Conservation (phyloP, 1,284 basidiomycete species). For the Phellinidium pouzarii region DNA sequence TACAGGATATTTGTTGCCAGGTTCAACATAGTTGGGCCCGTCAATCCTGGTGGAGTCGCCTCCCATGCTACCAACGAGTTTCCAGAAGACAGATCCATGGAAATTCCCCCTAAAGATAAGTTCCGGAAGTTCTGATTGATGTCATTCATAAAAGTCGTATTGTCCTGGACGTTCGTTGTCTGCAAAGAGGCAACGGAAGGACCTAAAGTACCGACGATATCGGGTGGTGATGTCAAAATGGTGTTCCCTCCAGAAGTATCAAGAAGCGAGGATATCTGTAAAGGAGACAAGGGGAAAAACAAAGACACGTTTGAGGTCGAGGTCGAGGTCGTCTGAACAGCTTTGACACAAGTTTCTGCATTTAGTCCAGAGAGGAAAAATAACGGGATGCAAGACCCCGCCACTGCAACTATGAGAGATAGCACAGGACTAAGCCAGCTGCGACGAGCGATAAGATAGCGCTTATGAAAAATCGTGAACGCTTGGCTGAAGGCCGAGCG, state of each 20-base stretch:
- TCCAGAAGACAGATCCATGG: conserved; percentile 41
- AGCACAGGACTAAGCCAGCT: conserved; percentile 65
- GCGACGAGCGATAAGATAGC: conserved; percentile 54
- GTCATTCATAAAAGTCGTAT: conserved; percentile 46
- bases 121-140: conserved; percentile 43
- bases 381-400: conserved; percentile 58
- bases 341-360: conserved; percentile 42
- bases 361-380: conserved; percentile 49
- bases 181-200: conserved; percentile 28
- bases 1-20: conserved; percentile 60
- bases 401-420: conserved; percentile 53
- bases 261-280: conserved; percentile 11
- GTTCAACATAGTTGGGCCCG: conserved; percentile 57
- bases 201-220: conserved; percentile 38
- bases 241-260: conserved; percentile 22
- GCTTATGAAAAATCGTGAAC: conserved; percentile 67
- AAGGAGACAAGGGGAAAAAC: conserved; percentile 30
- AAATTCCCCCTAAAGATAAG: conserved; percentile 54
- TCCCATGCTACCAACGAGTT: conserved; percentile 58
- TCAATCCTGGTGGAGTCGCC: conserved; percentile 44
- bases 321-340: conserved; percentile 27
- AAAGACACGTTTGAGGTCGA: conserved; percentile 32
- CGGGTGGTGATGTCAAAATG: conserved; percentile 41
- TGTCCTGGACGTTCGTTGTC: conserved; percentile 38
- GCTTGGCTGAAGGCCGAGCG: conserved; percentile 52